Base-by-base conservation (phyloP, 108 stramenopile species). In the Cyclostephanos tholiformis region DNA sequence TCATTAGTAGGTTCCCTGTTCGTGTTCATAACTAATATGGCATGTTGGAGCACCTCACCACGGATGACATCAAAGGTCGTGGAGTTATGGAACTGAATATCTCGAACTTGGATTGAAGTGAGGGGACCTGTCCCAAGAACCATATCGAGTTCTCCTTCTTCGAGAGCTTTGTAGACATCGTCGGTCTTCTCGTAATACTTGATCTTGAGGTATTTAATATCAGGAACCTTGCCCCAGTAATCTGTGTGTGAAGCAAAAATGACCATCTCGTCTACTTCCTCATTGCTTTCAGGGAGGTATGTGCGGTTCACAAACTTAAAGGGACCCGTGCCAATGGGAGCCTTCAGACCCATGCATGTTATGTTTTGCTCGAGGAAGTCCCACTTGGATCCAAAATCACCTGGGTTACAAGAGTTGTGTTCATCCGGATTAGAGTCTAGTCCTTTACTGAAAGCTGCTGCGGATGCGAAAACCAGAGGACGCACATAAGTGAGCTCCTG, bases 401-500 rank as follows among this genome's bases (percentile, higher is more conserved):
- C 86, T 6, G 71, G 44, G 14, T 84, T 61, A 64, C 87, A 91
- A 11, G 90, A 88, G 73, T 91, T 91, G 57, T 85, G 68, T 14
- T 43, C 19, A 30, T 76, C 70, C 0, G 86, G 32, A 32, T 32
- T 2, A 32, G 32, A 32, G 32, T 32, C 32, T 32, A 32, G 32
- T 32, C 32, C 32, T 85, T 71, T 87, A 6, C 55, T 75, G 74
- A 91, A 91, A 11, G 83, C 76, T 7, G 51, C 55, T 19, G 90
- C 74, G 25, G 87, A 87, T 11, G 84, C 76, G 58, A 91, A 82
- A 10, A 68, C 55, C 6, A 88, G 64, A 16, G 90, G 90, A 64
- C 90, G 90, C 64, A 87, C 84, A 77, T 87, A 91, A 35, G 85
- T 76, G 29, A 91, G 59, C 67, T 91, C 87, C 53, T 91, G 86